Conservation (phyloP, 306 rosid genomes). For the Sphenostylis stenocarpa region DNA sequence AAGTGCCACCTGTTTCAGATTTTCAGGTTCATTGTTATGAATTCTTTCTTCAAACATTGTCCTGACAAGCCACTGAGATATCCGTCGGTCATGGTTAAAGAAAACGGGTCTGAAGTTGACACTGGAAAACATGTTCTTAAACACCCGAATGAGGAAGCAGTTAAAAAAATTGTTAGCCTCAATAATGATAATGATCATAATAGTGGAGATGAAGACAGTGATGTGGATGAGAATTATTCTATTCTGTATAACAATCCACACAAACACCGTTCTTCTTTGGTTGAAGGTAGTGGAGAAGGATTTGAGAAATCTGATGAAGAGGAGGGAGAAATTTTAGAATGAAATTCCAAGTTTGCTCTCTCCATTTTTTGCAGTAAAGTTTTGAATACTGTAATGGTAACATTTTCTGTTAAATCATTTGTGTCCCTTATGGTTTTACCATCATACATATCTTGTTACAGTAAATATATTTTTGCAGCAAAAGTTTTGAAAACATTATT, state of each 20-base stretch:
- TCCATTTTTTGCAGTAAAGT: slow-evolving; percentile 3
- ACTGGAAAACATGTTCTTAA: slow-evolving; percentile 31
- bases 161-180: slow-evolving; percentile 4
- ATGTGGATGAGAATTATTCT: slow-evolving; percentile 9
- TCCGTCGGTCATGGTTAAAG: slow-evolving; percentile 58
- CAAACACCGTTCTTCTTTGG: slow-evolving; percentile 5
- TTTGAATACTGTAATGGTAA: slow-evolving; percentile 10
- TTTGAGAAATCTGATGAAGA: slow-evolving; percentile 51
- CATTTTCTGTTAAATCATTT: not conserved
- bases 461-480: not conserved
- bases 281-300: slow-evolving; percentile 26
- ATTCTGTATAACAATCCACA: not conserved
- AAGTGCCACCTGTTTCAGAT: slow-evolving; percentile 64
- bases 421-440: not conserved
- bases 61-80: slow-evolving; percentile 62
- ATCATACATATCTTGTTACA: not conserved
- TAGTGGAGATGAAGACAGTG: slow-evolving; percentile 5
- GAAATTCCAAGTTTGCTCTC: slow-evolving; percentile 2
- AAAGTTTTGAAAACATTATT: not conserved
- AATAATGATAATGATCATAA: not conserved
- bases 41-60: slow-evolving; percentile 69
- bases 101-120: slow-evolving; percentile 22
- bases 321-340: slow-evolving; percentile 76
- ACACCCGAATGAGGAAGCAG: not conserved
- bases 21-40: slow-evolving; percentile 79